Percentiles rank a stretch among this genome's conserved stretches.
Conservation (phyloP, 2,329 filamentous ascomycete genomes). For the Helotiales sp. region DNA sequence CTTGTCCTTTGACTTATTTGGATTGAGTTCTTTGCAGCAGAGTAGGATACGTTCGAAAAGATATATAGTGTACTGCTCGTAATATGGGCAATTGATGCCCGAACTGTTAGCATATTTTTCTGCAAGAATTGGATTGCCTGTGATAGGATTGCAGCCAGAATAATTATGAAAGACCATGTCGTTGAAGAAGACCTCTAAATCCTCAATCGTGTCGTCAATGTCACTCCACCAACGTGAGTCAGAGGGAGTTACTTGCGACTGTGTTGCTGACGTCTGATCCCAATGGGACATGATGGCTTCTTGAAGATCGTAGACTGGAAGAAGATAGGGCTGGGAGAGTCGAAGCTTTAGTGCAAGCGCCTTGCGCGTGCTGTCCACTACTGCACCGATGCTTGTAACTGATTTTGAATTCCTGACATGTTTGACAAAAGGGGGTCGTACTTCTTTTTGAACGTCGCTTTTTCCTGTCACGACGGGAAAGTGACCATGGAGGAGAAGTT, state of each 20-base stretch:
- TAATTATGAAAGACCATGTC: slow-evolving; percentile 18
- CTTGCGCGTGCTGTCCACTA: slow-evolving; percentile 21
- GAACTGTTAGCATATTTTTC: slow-evolving; percentile 26
- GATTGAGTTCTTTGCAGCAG: slow-evolving; percentile 92
- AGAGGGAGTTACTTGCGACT: neutral
- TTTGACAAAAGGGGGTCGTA: slow-evolving; percentile 25
- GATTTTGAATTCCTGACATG: slow-evolving; percentile 18
- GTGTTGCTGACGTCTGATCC: neutral
- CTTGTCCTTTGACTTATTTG: slow-evolving; percentile 78
- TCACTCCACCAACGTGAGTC: neutral
- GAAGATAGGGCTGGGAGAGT: neutral
- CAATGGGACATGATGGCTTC: neutral
- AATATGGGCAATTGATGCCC: slow-evolving; percentile 23
- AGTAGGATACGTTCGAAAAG: slow-evolving; percentile 93
- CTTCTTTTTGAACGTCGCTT: slow-evolving; percentile 86
- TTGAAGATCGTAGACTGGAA: neutral
- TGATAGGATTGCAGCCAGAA: slow-evolving; percentile 9
- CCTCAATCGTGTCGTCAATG: neutral
- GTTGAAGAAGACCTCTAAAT: slow-evolving; percentile 1
- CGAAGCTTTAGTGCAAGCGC: slow-evolving; percentile 12
- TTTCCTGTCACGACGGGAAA: slow-evolving; percentile 89
- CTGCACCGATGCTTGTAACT: slow-evolving; percentile 2
- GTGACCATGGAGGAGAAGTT: slow-evolving; percentile 82
- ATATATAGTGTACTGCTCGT: slow-evolving; percentile 85
- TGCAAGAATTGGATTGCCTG: slow-evolving; percentile 16